These are phyloP conservation scores for Penicillium sp. DNA, from an alignment of 2,329 filamentous ascomycete genomes.

Conservation along the genomic window DNA sequence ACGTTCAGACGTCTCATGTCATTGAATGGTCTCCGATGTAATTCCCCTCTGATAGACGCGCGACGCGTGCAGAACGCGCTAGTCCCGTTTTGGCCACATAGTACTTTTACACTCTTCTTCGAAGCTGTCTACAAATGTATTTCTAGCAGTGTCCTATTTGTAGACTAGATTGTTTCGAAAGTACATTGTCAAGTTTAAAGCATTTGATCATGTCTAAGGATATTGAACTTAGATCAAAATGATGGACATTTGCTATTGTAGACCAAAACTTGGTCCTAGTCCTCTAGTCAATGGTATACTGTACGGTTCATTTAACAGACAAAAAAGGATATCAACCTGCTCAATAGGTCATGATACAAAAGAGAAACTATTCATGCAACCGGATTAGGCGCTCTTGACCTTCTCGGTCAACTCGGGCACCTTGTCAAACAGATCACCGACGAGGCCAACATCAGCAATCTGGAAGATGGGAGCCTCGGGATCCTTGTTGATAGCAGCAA, in stretches of 20 bases:
- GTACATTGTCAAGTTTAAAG: not conserved
- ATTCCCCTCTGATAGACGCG: constrained; percentile 26
- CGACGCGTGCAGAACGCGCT: constrained; percentile 25
- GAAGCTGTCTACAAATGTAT: too few species aligned
- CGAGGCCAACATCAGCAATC: constrained; percentile 90
- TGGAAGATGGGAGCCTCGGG: constrained; percentile 97
- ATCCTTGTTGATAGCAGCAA: constrained; percentile 98
- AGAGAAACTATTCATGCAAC: constrained; percentile 7
- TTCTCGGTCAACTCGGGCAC: constrained; percentile 96
- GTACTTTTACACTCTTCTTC: not conserved
- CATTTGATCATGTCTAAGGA: not conserved
- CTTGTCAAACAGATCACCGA: constrained; percentile 93
- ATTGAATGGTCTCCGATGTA: constrained; percentile 5
- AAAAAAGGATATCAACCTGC: constrained; percentile 10
- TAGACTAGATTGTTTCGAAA: not conserved
- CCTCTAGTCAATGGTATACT: constrained; percentile 19
- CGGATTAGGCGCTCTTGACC: constrained; percentile 57
- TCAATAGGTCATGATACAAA: constrained; percentile 21
- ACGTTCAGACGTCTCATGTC: constrained; percentile 17
- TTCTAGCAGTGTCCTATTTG: not conserved
- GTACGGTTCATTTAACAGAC: constrained; percentile 12
- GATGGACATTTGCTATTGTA: constrained; percentile 8
- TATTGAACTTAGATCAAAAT: not conserved
- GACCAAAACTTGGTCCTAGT: constrained; percentile 1
- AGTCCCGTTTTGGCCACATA: constrained; percentile 19